Conservation (phyloP, 371 early-diverging fungal species). For the Mucor lusitanicus region DNA sequence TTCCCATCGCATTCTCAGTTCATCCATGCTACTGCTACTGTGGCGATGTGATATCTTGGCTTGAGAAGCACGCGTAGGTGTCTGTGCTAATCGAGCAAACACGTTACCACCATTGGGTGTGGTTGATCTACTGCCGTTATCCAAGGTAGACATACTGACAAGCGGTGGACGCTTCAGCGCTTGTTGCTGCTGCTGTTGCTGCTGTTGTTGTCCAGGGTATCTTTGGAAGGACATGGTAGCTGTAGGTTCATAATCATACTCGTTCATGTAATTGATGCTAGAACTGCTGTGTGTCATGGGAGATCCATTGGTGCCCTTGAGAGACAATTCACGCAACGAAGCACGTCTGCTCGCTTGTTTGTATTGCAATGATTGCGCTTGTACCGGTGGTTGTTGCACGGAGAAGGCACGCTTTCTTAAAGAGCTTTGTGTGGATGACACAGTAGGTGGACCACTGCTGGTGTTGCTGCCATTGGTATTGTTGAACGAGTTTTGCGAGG, state of each 20-base stretch:
- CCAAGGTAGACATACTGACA: constrained; percentile 11
- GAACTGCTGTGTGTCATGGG: constrained; percentile 12
- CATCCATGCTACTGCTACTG: constrained; percentile 39
- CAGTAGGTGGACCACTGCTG: constrained; percentile 3
- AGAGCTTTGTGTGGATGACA: constrained; percentile 27
- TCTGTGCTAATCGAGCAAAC: constrained; percentile 46
- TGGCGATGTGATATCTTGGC: constrained; percentile 42
- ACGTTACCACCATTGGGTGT: constrained; percentile 43
- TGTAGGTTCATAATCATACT: constrained; percentile 19
- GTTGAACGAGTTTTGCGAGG: constrained; percentile 38
- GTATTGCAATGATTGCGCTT: constrained; percentile 10
- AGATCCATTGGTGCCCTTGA: constrained; percentile 17
- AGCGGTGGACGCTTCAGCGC: constrained; percentile 1
- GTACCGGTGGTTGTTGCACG: constrained; percentile 26
- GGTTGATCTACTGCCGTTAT: constrained; percentile 12
- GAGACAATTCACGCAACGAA: constrained; percentile 38
- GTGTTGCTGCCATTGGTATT: neutral
- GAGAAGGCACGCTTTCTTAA: constrained; percentile 31
- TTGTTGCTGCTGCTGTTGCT: neutral
- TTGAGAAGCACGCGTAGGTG: constrained; percentile 47
- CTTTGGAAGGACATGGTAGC: constrained; percentile 21
- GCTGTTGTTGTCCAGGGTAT: constrained; percentile 5
- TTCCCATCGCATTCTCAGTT: constrained; percentile 27
- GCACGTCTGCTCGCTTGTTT: constrained; percentile 32
- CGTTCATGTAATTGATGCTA: constrained; percentile 4